These are phyloP conservation scores for Pichiaceae sp. DNA, from an alignment of 1,139 yeast species.

Conservation along the genomic window DNA sequence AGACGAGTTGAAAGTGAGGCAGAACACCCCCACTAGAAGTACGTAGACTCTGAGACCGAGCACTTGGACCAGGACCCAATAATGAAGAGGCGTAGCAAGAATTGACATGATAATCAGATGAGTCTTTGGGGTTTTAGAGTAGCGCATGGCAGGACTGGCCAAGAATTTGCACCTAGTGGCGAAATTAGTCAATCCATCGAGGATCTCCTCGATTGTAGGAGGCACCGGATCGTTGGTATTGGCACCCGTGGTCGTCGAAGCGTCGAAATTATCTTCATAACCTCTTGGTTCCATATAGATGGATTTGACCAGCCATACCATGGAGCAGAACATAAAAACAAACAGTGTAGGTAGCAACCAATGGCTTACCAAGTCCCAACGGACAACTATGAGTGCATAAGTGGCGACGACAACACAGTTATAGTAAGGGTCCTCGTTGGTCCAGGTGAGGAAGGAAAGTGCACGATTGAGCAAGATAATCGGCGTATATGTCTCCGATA, in stretches of 20 bases:
- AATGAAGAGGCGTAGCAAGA: slow-evolving; percentile 33
- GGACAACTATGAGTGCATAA: slow-evolving; percentile 34
- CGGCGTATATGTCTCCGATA: slow-evolving; percentile 41
- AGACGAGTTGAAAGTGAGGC: slow-evolving; percentile 44
- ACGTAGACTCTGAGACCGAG: slow-evolving; percentile 28
- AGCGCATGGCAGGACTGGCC: background rate
- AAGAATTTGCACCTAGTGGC: slow-evolving; percentile 37
- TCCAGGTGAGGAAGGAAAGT: slow-evolving; percentile 46
- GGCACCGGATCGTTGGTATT: slow-evolving; percentile 3
- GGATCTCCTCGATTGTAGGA: slow-evolving; percentile 51
- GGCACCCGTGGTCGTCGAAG: background rate
- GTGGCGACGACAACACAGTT: slow-evolving; percentile 36
- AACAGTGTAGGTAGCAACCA: slow-evolving; percentile 33
- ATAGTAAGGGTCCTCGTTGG: slow-evolving; percentile 42
- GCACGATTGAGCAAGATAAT: slow-evolving; percentile 34
- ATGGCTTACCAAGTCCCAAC: slow-evolving; percentile 34
- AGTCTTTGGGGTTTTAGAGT: background rate
- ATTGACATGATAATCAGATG: background rate
- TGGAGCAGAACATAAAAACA: slow-evolving; percentile 29
- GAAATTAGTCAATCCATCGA: slow-evolving; percentile 43
- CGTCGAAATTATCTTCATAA: slow-evolving; percentile 4
- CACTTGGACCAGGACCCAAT: slow-evolving; percentile 26
- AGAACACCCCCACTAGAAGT: slow-evolving; percentile 32
- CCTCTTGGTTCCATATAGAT: slow-evolving; percentile 27
- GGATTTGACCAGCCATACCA: slow-evolving; percentile 40